These are phyloP conservation scores for Euphrasia confusa DNA, from an alignment of 257 asterid species.

Conservation along the genomic window DNA sequence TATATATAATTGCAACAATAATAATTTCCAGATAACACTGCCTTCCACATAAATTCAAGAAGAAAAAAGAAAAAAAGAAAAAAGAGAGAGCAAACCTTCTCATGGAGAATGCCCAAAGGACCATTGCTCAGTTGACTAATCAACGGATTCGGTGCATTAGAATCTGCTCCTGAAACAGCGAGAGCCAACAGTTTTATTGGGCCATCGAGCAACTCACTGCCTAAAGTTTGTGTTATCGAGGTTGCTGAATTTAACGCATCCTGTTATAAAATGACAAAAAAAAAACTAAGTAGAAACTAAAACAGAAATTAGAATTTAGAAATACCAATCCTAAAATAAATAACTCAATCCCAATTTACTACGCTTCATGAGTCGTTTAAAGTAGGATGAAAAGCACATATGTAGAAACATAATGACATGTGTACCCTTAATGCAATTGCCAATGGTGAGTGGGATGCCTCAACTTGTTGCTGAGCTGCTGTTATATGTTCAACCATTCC, in stretches of 20 bases:
- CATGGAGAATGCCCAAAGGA: slow-evolving; percentile 59
- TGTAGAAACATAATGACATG: not conserved
- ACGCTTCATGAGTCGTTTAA: not conserved
- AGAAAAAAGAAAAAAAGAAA: slow-evolving; percentile 5
- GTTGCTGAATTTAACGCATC: slow-evolving; percentile 73
- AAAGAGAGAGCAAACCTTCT: slow-evolving; percentile 40
- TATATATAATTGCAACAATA: not conserved
- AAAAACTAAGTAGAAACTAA: too few relatives aligned
- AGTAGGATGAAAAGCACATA: not conserved
- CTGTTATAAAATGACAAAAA: slow-evolving; percentile 22
- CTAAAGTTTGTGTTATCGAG: slow-evolving; percentile 60
- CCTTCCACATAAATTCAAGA: not conserved
- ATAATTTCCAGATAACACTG: not conserved
- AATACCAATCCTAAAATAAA: not conserved
- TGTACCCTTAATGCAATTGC: slow-evolving; percentile 68
- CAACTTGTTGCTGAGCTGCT: slow-evolving; percentile 60
- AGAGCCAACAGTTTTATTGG: slow-evolving; percentile 66
- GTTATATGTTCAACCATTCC: slow-evolving; percentile 68
- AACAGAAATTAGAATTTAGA: not conserved
- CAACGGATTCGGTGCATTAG: slow-evolving; percentile 53
- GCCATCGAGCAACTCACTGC: slow-evolving; percentile 70
- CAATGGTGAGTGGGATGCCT: slow-evolving; percentile 61
- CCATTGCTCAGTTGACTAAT: slow-evolving; percentile 65
- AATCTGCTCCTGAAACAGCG: slow-evolving; percentile 54
- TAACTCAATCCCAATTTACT: not conserved